phyloP scores from a whole-genome alignment of 345 rosid genomes.

The Dovyalis caffra region DNA sequence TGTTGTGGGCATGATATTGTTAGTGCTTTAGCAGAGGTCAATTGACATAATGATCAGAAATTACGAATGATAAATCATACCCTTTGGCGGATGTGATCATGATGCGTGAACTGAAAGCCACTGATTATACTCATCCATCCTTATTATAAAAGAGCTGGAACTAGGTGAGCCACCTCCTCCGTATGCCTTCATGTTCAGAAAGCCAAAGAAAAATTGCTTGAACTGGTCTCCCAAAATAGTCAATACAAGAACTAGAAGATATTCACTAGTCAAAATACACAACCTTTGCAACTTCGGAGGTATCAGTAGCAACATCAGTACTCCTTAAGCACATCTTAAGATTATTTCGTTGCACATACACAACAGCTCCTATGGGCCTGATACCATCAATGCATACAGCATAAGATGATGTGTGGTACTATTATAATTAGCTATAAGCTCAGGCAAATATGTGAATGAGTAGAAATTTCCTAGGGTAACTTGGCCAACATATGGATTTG shows the following conservation, averaged over 20 bases:
- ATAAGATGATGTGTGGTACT: background rate
- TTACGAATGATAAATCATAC: background rate
- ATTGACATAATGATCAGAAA: background rate
- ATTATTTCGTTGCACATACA: slow-evolving; percentile 66
- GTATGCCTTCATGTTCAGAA: slow-evolving; percentile 58
- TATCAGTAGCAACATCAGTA: slow-evolving; percentile 54
- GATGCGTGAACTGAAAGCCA: slow-evolving; percentile 43
- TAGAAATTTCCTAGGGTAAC: background rate
- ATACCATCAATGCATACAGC: slow-evolving; percentile 12
- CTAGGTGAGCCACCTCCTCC: slow-evolving; percentile 75
- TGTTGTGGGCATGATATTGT: background rate
- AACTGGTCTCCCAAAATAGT: background rate
- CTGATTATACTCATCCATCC: slow-evolving; percentile 81
- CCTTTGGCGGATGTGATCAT: background rate
- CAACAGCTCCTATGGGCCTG: slow-evolving; percentile 87
- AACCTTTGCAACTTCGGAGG: slow-evolving; percentile 81
- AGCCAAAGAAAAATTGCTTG: slow-evolving; percentile 5
- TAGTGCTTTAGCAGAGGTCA: background rate
- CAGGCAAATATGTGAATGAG: background rate
- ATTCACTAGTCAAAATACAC: slow-evolving; percentile 5
- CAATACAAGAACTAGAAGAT: background rate
- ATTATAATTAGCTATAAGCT: background rate
- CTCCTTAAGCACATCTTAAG: slow-evolving; percentile 89
- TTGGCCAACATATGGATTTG: background rate
- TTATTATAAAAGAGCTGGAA: slow-evolving; percentile 83